phyloP scores from a whole-genome alignment of 179 eudicot genomes.

The Spergularia azorica region DNA sequence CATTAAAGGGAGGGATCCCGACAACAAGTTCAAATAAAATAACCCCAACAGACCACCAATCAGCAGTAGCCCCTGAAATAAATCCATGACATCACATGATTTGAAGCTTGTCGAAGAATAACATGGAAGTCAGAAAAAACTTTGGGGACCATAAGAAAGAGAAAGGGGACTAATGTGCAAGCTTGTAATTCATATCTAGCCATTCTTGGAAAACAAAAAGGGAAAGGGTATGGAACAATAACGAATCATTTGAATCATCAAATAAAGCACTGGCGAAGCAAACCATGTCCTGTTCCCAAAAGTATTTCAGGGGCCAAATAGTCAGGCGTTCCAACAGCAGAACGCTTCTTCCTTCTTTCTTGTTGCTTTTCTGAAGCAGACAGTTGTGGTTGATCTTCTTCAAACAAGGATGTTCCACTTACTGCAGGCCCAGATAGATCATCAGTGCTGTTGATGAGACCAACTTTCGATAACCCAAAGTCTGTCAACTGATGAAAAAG shows the following conservation, averaged over 20 bases:
- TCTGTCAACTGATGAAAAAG: constrained; percentile 75
- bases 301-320: constrained; percentile 99
- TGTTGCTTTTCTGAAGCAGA: constrained; percentile 74
- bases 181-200: constrained; percentile 6
- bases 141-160: neutral
- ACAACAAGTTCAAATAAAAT: constrained; percentile 93
- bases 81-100: constrained; percentile 21
- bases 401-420: constrained; percentile 75
- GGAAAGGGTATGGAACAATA: neutral
- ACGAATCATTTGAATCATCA: neutral
- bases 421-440: constrained; percentile 98
- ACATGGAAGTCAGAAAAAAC: neutral
- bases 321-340: constrained; percentile 99
- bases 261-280: constrained; percentile 29
- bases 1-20: constrained; percentile 99
- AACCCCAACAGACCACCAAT: constrained; percentile 99
- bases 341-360: constrained; percentile 88
- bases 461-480: constrained; percentile 99
- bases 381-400: constrained; percentile 68
- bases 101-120: neutral
- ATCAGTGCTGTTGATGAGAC: constrained; percentile 99
- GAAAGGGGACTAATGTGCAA: neutral
- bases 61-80: constrained; percentile 84
- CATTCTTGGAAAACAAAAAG: neutral
- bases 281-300: constrained; percentile 99